Conservation (phyloP, 148 eudicot species). For the Camellia granthamiana region DNA sequence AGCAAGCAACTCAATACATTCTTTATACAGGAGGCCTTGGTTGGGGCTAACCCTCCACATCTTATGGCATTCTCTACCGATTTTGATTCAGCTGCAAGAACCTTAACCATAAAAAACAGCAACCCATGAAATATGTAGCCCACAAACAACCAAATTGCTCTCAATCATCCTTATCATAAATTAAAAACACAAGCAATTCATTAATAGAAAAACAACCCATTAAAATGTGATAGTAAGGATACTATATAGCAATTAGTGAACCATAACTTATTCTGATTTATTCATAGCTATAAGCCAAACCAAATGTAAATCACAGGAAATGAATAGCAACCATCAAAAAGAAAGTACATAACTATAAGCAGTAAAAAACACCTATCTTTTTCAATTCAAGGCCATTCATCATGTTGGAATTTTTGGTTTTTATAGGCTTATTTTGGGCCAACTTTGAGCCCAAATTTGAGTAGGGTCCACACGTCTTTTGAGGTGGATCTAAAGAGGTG, state of each 20-base stretch:
- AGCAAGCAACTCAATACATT: slow-evolving; percentile 55
- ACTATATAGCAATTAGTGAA: not conserved
- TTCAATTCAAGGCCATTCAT: not conserved
- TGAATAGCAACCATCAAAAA: not conserved
- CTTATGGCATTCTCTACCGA: slow-evolving; percentile 72
- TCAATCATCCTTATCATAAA: not conserved
- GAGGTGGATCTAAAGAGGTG: no score
- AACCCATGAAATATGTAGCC: not conserved
- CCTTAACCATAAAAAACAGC: slow-evolving; percentile 39
- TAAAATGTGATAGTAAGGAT: not conserved
- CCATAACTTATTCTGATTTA: not conserved
- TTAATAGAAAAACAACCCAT: not conserved
- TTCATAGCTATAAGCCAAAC: not conserved
- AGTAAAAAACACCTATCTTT: not conserved
- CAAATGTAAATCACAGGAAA: not conserved
- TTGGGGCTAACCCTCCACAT: slow-evolving; percentile 89
- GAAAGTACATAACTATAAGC: not conserved
- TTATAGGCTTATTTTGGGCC: no score
- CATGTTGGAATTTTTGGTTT: not conserved
- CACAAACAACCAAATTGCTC: not conserved
- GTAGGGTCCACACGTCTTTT: no score
- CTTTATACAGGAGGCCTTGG: slow-evolving; percentile 76
- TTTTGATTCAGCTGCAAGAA: slow-evolving; percentile 63
- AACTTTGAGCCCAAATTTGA: no score
- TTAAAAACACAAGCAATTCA: not conserved